These are phyloP conservation scores for Drechslera avenae DNA, from an alignment of 2,329 filamentous ascomycete genomes.

Conservation along the genomic window DNA sequence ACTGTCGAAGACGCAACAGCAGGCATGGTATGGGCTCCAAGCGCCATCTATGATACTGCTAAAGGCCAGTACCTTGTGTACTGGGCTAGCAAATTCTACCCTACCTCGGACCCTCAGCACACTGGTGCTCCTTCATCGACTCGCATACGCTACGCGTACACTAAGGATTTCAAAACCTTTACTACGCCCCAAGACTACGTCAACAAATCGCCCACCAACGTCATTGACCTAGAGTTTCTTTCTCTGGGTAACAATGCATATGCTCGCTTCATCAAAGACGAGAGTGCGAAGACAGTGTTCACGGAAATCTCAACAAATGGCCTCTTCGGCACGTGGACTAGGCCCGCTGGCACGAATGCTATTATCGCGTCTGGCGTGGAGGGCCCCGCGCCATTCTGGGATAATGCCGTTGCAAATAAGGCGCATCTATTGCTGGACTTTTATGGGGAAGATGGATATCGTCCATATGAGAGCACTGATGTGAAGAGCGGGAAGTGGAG, in stretches of 20 bases:
- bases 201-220: slow-evolving; percentile 54
- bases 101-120: slow-evolving; percentile 55
- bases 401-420: slow-evolving; percentile 40
- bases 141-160: slow-evolving; percentile 61
- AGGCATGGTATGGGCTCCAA: slow-evolving; percentile 65
- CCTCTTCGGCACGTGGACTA: slow-evolving; percentile 59
- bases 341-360: slow-evolving; percentile 52
- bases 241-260: slow-evolving; percentile 53
- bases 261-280: slow-evolving; percentile 62
- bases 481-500: slow-evolving; percentile 55
- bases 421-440: slow-evolving; percentile 56
- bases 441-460: slow-evolving; percentile 53
- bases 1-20: slow-evolving; percentile 59
- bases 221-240: slow-evolving; percentile 64
- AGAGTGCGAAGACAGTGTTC: slow-evolving; percentile 59
- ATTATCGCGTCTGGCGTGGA: slow-evolving; percentile 46
- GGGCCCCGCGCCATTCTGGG: slow-evolving; percentile 43
- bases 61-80: slow-evolving; percentile 56
- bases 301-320: slow-evolving; percentile 56
- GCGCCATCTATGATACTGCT: slow-evolving; percentile 59
- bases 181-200: slow-evolving; percentile 58
- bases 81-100: slow-evolving; percentile 57
- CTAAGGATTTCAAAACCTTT: slow-evolving; percentile 61
- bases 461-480: slow-evolving; percentile 56
- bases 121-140: slow-evolving; percentile 53